phyloP scores from a whole-genome alignment of 2,329 filamentous ascomycete species.

The Fusarium albidum region DNA sequence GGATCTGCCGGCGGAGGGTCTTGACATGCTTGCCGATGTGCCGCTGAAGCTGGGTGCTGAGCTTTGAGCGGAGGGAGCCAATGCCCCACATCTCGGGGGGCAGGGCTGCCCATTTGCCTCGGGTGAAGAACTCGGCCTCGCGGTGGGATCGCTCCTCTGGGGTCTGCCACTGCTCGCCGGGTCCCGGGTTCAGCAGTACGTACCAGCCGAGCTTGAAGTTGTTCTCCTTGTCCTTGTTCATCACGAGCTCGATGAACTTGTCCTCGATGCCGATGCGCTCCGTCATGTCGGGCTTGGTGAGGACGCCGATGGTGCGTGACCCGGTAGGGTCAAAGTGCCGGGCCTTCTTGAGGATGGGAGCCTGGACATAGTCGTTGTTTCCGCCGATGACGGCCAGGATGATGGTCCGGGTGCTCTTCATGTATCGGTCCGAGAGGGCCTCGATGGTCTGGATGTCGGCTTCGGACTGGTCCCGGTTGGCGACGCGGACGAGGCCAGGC shows the following conservation, averaged over 20 bases:
- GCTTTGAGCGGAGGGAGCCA: constrained; percentile 55
- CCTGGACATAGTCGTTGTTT: constrained; percentile 63
- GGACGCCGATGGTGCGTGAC: constrained; percentile 58
- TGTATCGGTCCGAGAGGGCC: constrained; percentile 60
- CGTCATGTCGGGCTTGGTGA: constrained; percentile 62
- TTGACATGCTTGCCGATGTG: constrained; percentile 63
- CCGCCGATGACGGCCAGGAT: constrained; percentile 64
- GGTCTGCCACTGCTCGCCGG: constrained; percentile 54
- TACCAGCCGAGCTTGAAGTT: constrained; percentile 62
- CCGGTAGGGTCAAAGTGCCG: constrained; percentile 59
- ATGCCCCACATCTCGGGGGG: constrained; percentile 58
- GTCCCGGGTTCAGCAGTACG: constrained; percentile 59
- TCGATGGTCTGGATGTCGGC: constrained; percentile 63
- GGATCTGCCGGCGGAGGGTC: constrained; percentile 58
- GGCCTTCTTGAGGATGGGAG: constrained; percentile 59
- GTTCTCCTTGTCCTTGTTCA: constrained; percentile 59
- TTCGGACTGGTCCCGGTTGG: constrained; percentile 61
- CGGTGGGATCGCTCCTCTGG: constrained; percentile 51
- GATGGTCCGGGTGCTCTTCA: constrained; percentile 63
- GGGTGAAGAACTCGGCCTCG: constrained; percentile 59
- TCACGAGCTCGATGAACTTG: constrained; percentile 62
- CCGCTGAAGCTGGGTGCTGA: constrained; percentile 59
- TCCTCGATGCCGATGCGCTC: constrained; percentile 62
- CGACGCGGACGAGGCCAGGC: constrained; percentile 64
- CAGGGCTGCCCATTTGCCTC: constrained; percentile 57